Evolutionary conservation across 2,329 filamentous ascomycete species (phyloP).

Genomic region (Diaporthe amygdali): DNA sequence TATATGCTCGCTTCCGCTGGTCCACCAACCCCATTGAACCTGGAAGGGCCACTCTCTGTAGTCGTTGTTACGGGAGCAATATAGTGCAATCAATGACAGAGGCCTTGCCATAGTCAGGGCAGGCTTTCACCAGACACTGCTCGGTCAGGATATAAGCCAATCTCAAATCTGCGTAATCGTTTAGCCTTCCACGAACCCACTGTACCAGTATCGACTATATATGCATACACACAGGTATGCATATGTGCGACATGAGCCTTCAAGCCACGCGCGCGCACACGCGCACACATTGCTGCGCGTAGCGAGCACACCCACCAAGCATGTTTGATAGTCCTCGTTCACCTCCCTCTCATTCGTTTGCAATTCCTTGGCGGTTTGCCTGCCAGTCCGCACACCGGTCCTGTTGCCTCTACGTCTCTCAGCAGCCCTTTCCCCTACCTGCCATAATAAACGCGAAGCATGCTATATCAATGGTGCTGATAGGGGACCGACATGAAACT

Average conservation of each 20-base stretch:
- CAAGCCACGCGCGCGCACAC: neutral
- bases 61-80: neutral
- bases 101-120: neutral
- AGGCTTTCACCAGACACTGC: neutral
- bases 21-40: neutral
- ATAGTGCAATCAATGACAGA: neutral
- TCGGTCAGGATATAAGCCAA: neutral
- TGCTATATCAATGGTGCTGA: neutral
- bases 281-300: neutral
- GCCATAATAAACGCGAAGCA: too few relatives aligned
- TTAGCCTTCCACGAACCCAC: neutral
- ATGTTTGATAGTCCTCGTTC: neutral
- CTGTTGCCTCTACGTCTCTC: neutral
- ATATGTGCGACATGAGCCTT: neutral
- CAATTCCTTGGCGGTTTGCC: neutral
- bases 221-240: neutral
- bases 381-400: neutral
- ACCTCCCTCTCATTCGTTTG: neutral
- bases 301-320: neutral
- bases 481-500: neutral
- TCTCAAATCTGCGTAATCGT: neutral
- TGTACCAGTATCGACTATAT: neutral
- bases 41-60: too few relatives aligned
- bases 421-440: too few relatives aligned
- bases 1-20: neutral